Evolutionary conservation across 306 rosid genomes (phyloP), one percentile per base, ranked within the genome.

Genomic region (Lablab purpureus): DNA sequence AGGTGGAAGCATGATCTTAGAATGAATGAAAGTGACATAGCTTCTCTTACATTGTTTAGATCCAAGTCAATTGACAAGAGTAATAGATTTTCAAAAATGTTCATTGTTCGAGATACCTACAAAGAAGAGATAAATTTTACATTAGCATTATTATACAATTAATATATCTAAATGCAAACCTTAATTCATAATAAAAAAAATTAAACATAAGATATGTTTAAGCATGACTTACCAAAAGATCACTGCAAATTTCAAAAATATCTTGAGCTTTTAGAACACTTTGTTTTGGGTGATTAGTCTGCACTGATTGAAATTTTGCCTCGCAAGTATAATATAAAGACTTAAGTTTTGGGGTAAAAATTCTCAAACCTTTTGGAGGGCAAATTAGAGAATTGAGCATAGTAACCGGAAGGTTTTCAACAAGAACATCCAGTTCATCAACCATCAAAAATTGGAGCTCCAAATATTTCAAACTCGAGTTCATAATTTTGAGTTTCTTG

Each of bases 51-150:
- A 34, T 51, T 62, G 34, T 83, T 83, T 67, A 83, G 59, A 58
- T 83, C 80, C 67, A 83, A 67, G 4, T 83, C 81, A 58, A 83
- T 40, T 22, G 65, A 54, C 59, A 77, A 52, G 3, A 7, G 54
- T 10, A 64, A 47, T 27, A 83, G 10, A 40, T 73, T 47, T 49
- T 1, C 0, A 67, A 78, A 78, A 14, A 49, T 58, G 59, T 59
- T 30, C 46, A 3, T 59, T 0, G n/a, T 0, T n/a, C 12, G 56
- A 4, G 28, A 46, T 77, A 18, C 49, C 83, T 77, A 28, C 70
- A 50, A 5, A 14, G 30, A 59, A 70, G 9, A 79, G 1, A 58
- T 58, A 56, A 55, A 36, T 8, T 51, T 0, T 51, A 18, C 0
- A 18, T 51, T 18, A 51, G 58, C 58, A 32, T 7, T 2, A 25